These are phyloP conservation scores for Solanum chiquidenum DNA, from an alignment of 257 asterid genomes.

Conservation along the genomic window DNA sequence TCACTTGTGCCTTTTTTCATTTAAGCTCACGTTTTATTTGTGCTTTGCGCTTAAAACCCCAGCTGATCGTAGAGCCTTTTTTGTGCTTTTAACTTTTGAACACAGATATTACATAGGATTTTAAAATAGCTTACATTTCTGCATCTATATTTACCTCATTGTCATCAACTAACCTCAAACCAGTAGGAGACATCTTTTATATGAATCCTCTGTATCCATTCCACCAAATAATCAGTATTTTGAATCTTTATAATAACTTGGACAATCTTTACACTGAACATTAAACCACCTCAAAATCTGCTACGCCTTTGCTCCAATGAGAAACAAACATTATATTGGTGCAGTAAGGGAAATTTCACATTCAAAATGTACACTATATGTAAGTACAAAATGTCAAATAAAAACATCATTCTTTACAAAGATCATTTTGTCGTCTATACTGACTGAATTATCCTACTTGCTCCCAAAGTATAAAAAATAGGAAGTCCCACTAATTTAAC, in stretches of 20 bases:
- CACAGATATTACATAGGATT: not conserved
- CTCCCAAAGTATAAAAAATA: not conserved
- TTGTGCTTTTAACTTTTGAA: not conserved
- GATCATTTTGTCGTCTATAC: not conserved
- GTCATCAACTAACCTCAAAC: not conserved
- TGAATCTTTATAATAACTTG: not conserved
- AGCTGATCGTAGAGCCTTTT: not conserved
- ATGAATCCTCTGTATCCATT: not conserved
- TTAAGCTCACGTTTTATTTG: not conserved
- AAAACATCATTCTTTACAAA: not conserved
- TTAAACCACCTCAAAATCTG: not conserved
- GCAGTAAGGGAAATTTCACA: not conserved
- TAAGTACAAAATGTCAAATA: not conserved
- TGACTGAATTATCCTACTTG: not conserved
- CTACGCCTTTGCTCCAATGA: not conserved
- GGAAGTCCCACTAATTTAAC: not conserved
- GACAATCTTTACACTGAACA: not conserved
- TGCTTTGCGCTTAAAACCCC: not conserved
- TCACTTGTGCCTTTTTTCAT: not conserved
- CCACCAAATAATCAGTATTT: not conserved
- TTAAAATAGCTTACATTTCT: not conserved
- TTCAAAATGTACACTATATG: not conserved
- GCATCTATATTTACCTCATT: not conserved
- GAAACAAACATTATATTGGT: not conserved
- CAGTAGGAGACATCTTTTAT: not conserved